Evolutionary conservation across 2,329 filamentous ascomycete genomes (phyloP).

Genomic region (Talaromyces sp.): DNA sequence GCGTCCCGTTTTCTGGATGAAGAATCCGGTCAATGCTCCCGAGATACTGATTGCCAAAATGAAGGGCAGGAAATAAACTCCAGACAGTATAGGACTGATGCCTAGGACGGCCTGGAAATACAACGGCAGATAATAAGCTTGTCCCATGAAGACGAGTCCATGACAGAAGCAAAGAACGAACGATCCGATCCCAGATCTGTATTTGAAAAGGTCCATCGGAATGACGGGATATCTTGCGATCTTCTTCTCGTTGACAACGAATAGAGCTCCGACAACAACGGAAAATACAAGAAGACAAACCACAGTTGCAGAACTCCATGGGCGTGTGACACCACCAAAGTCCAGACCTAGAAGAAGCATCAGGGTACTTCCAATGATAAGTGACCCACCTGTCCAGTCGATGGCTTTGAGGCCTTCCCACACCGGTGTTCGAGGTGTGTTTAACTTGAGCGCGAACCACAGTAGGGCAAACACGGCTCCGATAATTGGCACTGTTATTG

Average conservation of each 20-base stretch:
- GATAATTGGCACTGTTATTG: constrained; percentile 49
- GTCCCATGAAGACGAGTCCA: constrained; percentile 67
- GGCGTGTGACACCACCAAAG: constrained; percentile 68
- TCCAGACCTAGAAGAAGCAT: constrained; percentile 80
- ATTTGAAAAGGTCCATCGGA: constrained; percentile 64
- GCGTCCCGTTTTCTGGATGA: constrained; percentile 65
- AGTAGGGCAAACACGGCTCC: constrained; percentile 56
- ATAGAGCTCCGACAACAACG: constrained; percentile 57
- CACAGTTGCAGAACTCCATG: constrained; percentile 69
- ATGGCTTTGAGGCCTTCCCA: constrained; percentile 55
- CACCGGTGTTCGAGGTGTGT: constrained; percentile 56
- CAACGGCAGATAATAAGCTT: constrained; percentile 70
- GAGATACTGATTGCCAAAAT: constrained; percentile 61
- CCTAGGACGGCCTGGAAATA: constrained; percentile 71
- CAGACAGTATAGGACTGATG: constrained; percentile 62
- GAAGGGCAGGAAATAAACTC: constrained; percentile 65
- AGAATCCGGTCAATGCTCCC: constrained; percentile 60
- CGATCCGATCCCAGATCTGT: constrained; percentile 59
- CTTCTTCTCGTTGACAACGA: constrained; percentile 67
- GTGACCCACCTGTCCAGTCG: constrained; percentile 57
- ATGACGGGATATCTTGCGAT: constrained; percentile 70
- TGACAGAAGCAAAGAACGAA: constrained; percentile 65
- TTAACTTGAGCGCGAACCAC: constrained; percentile 56
- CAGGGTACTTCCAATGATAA: constrained; percentile 70
- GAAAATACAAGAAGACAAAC: constrained; percentile 73